Evolutionary conservation across 495 filamentous ascomycete species (phyloP), one percentile per base, ranked within the genome.

Genomic region (Penicillium cinerascens): DNA sequence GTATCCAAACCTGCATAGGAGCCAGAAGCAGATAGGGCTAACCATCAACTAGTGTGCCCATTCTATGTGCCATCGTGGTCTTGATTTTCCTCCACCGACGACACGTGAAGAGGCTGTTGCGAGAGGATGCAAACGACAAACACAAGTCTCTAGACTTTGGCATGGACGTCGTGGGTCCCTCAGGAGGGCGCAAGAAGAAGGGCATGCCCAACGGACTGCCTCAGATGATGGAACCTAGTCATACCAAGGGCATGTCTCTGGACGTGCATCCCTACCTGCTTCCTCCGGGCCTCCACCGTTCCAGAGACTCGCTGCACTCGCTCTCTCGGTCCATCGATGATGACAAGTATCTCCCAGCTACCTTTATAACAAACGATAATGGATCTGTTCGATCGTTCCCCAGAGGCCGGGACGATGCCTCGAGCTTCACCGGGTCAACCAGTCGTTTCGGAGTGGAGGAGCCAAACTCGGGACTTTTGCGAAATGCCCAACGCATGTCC

Each of bases 101-200:
- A 64, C 86, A 88, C 59, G 73, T 88, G 15, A 81, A 82, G 58
- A 92, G 81, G 56, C 80, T 91, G 52, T 76, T 78, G 52, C 73
- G 73, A 37, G 93, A 98, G 74, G 93, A 98, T 67, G 77, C 78
- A 26, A 82, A 88, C 53, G 92, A 97, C 65, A 87, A 89, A 58
- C 88, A 95, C 67, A 95, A 87, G 63, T 96, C 90, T 2, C 80
- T 97, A 63, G 93, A 98, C 67, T 98, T 97, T 66, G 93, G 93
- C 25, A 70, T 96, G 67, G 88, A 75, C 43, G 49, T 63, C 42
- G 65, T 81, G 10, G 77, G 75, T 18, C 48, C 54, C 13, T 57
- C 56, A 22, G 55, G 67, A 53, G 55, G 60, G 9, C 61, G 49
- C 38, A 75, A 78, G 49, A 78, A 74, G 75, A 47, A 76, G 75